Evolutionary conservation across 2,329 filamentous ascomycete genomes (phyloP).

Genomic region (Cordyceps javanica): DNA sequence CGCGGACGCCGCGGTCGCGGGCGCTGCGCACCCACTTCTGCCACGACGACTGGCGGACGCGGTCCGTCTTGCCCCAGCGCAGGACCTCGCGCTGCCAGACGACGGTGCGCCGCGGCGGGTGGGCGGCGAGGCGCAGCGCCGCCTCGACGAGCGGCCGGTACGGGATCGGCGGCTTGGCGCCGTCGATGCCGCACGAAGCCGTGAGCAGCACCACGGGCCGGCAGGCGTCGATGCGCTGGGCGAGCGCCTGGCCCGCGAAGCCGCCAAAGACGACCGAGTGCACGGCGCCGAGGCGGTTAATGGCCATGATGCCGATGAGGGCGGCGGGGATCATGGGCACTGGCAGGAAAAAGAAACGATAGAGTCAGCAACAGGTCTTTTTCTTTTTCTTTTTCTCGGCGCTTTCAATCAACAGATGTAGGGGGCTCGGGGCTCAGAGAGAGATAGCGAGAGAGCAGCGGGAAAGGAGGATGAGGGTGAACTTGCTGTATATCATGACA

Average conservation of each 20-base stretch:
- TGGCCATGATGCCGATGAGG: conserved; percentile 78
- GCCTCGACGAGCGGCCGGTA: conserved; percentile 74
- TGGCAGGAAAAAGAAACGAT: too few relatives aligned
- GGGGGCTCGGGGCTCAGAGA: too few relatives aligned
- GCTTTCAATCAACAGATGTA: too few relatives aligned
- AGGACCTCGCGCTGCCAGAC: conserved; percentile 80
- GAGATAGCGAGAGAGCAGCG: too few relatives aligned
- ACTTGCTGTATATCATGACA: conserved; percentile 79
- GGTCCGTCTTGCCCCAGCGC: conserved; percentile 64
- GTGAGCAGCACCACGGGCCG: conserved; percentile 73
- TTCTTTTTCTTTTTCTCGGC: too few relatives aligned
- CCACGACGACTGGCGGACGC: conserved; percentile 71
- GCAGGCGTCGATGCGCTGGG: conserved; percentile 82
- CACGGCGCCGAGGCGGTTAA: conserved; percentile 74
- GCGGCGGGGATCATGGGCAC: conserved; percentile 95
- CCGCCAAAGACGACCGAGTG: conserved; percentile 93
- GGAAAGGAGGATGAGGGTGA: too few relatives aligned
- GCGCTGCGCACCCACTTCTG: conserved; percentile 68
- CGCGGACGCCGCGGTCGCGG: conserved; percentile 58
- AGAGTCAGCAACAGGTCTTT: too few relatives aligned
- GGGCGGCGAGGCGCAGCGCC: conserved; percentile 58
- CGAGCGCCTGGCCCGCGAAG: conserved; percentile 74
- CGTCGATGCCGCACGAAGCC: conserved; percentile 88
- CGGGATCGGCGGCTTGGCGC: conserved; percentile 68
- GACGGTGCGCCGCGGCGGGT: conserved; percentile 67